A percentile compares a stretch with the other conserved stretches of the same genome.
These are phyloP conservation scores for Phytophthora chlamydospora DNA, from an alignment of 352 stramenopile genomes.

Conservation along the genomic window DNA sequence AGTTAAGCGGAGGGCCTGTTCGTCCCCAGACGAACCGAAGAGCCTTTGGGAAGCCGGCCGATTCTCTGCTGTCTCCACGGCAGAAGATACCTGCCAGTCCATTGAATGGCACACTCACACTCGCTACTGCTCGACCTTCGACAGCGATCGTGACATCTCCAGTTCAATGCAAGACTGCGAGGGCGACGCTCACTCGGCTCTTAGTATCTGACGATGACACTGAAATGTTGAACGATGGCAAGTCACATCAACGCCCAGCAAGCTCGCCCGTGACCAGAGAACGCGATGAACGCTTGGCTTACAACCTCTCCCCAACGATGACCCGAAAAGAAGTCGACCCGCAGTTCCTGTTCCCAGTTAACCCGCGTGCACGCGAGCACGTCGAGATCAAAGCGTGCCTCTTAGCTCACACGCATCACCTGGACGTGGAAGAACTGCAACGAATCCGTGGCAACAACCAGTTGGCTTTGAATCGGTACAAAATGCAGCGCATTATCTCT, in stretches of 20 bases:
- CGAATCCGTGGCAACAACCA: constrained; percentile 42
- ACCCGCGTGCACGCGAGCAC: constrained; percentile 49
- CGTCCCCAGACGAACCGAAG: constrained; percentile 17
- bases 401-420: constrained; percentile 64
- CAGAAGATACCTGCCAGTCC: constrained; percentile 19
- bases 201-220: not conserved
- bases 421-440: constrained; percentile 68
- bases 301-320: constrained; percentile 9
- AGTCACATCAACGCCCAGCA: constrained; percentile 1
- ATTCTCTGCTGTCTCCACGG: constrained; percentile 26
- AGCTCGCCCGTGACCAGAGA: constrained; percentile 21
- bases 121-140: not conserved
- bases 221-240: constrained; percentile 6
- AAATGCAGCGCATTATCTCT: constrained; percentile 53
- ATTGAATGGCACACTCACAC: not conserved
- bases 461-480: constrained; percentile 41
- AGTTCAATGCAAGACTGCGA: constrained; percentile 39
- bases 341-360: constrained; percentile 28
- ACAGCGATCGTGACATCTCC: constrained; percentile 13
- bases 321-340: constrained; percentile 2
- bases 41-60: constrained; percentile 3
- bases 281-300: not conserved
- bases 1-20: constrained; percentile 12
- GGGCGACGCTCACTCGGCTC: not conserved
- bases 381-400: constrained; percentile 75